Evolutionary conservation across 2,329 filamentous ascomycete species (phyloP).

Genomic region (Penicillium crustosum): DNA sequence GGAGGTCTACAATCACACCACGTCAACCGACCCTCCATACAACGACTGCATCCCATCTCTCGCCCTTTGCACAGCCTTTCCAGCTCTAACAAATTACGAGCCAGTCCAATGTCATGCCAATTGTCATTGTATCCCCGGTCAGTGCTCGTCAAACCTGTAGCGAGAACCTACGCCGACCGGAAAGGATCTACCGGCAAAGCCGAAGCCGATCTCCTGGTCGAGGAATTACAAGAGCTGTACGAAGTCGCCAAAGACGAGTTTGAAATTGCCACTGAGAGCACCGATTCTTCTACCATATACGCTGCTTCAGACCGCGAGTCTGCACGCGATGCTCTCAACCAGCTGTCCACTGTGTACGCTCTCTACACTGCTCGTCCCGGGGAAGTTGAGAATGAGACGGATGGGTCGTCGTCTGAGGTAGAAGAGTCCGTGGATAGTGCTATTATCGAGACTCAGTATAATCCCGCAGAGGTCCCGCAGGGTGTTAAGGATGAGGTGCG

Average conservation of each 20-base stretch:
- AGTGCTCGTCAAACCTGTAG: not conserved
- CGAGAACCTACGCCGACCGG: slow-evolving; percentile 5
- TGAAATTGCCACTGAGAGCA: slow-evolving; percentile 51
- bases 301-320: slow-evolving; percentile 48
- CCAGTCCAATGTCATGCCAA: not conserved
- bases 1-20: not conserved
- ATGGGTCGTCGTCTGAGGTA: not conserved
- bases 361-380: slow-evolving; percentile 32
- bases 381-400: slow-evolving; percentile 14
- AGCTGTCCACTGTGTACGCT: slow-evolving; percentile 37
- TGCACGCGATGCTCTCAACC: slow-evolving; percentile 47
- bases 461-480: slow-evolving; percentile 30
- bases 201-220: slow-evolving; percentile 36
- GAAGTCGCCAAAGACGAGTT: slow-evolving; percentile 50
- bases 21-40: not conserved
- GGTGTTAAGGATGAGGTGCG: slow-evolving; percentile 44
- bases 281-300: slow-evolving; percentile 47
- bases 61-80: not conserved
- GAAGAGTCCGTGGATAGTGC: slow-evolving; percentile 15
- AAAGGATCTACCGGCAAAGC: slow-evolving; percentile 24
- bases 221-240: slow-evolving; percentile 41
- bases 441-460: slow-evolving; percentile 33
- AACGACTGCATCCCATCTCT: not conserved
- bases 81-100: not conserved
- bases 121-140: not conserved